Base-by-base conservation (phyloP, 352 stramenopile species). In the Pythium aphanidermatum region DNA sequence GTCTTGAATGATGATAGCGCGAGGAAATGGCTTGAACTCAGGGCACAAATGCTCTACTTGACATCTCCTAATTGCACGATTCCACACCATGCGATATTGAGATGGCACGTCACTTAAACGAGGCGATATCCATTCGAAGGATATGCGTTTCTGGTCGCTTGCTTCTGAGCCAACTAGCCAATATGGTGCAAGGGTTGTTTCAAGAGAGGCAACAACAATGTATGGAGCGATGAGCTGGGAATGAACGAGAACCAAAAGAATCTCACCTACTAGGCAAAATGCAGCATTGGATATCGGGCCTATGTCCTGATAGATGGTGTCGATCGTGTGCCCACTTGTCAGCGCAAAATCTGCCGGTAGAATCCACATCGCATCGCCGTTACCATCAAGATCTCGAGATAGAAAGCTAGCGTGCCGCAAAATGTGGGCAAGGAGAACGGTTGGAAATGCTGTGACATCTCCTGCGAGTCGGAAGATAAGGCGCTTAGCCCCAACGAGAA, bases 21-120 rank as follows among this genome's bases (percentile, higher is more conserved):
- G 51, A 3, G 46, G 16, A 17, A 50, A 24, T 2, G 36, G n/a
- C 14, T 41, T 43, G 28, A 70, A 65, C 11, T 48, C 47, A 7
- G 32, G 20, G 14, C 55, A 58, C 23, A 74, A 70, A n/a, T 58
- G 63, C 4, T 53, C 65, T 14, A 63, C 58, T 52, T 74, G 51
- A 41, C 72, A 86, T 7, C 77, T 53, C 19, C 77, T 72, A 35
- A 89, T 63, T 0, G 66, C 73, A 14, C 72, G 77, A 43, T 89
- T 89, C 77, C 74, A 89, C 29, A 83, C 56, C 21, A 71, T 65
- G 19, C 77, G 53, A 13, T 62, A 31, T 12, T 50, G 47, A 17
- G 45, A 33, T 11, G 40, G 46, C 1, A 54, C 26, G 2, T 16
- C 19, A 13, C 20, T 31, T 7, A 29, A 23, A n/a, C 27, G 19